Conservation (phyloP, 2,329 filamentous ascomycete species). For the Diaporthe citriasiana region DNA sequence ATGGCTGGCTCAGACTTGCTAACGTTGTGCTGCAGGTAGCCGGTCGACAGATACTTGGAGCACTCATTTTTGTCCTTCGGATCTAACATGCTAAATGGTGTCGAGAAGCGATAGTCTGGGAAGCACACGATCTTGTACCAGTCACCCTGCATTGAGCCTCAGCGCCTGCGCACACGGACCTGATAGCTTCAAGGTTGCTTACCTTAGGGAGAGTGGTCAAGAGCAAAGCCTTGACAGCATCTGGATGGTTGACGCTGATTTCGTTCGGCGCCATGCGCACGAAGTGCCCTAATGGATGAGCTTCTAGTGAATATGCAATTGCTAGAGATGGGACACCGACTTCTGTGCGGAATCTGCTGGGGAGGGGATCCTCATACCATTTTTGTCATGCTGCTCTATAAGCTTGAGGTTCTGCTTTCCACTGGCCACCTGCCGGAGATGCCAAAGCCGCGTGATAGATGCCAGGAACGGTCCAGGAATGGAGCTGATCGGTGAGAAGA, state of each 20-base stretch:
- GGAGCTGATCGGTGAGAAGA: conserved; percentile 55
- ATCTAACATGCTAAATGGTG: conserved; percentile 56
- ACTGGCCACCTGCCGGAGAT: conserved; percentile 53
- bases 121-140: conserved; percentile 55
- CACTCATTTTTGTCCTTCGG: conserved; percentile 52
- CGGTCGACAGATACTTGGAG: conserved; percentile 51
- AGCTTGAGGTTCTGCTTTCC: conserved; percentile 56
- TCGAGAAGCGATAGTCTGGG: conserved; percentile 57
- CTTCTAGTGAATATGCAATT: neutral
- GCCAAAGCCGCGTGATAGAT: conserved; percentile 57
- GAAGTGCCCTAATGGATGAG: conserved; percentile 51
- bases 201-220: conserved; percentile 54
- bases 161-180: neutral
- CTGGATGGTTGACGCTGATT: conserved; percentile 59
- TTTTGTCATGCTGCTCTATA: conserved; percentile 55
- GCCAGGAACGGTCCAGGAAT: conserved; percentile 59
- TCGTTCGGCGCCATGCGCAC: conserved; percentile 60
- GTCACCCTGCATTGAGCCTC: conserved; percentile 21
- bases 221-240: conserved; percentile 56
- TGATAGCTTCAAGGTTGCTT: neutral
- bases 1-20: conserved; percentile 43
- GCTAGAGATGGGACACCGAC: neutral
- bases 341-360: conserved; percentile 46
- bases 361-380: conserved; percentile 42
- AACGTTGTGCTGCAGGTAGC: conserved; percentile 52